Evolutionary conservation across 2,329 filamentous ascomycete genomes (phyloP).

Genomic region (Xylariaceae sp.): DNA sequence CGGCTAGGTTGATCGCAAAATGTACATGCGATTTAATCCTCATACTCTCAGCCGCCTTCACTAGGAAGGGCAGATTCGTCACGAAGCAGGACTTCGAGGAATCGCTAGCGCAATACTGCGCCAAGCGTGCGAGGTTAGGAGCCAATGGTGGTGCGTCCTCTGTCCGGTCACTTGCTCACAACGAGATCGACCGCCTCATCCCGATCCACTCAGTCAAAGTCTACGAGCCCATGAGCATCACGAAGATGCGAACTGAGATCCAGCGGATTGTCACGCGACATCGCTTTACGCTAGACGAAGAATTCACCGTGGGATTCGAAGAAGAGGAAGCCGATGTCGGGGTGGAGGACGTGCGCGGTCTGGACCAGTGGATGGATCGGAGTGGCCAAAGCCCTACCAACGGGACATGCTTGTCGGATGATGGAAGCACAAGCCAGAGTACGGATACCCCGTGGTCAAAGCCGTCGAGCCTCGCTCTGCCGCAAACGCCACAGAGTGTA

Average conservation of each 20-base stretch:
- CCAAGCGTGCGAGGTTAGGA: conserved; percentile 21
- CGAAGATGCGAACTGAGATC: conserved; percentile 28
- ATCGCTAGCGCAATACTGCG: conserved; percentile 24
- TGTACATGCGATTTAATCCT: conserved; percentile 33
- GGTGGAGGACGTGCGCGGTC: conserved; percentile 16
- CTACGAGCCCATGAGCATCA: conserved; percentile 27
- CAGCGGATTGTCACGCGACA: conserved; percentile 22
- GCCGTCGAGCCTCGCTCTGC: conserved; percentile 1
- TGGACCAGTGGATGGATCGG: conserved; percentile 23
- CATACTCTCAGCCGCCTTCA: conserved; percentile 29
- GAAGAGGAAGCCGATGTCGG: conserved; percentile 14
- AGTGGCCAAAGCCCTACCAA: conserved; percentile 13
- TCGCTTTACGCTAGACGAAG: conserved; percentile 27
- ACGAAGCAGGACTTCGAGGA: conserved; percentile 32
- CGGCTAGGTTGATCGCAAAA: conserved; percentile 30
- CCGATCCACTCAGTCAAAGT: conserved; percentile 29
- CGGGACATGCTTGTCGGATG: conserved; percentile 4
- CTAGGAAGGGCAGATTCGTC: conserved; percentile 29
- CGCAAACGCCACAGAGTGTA: conserved; percentile 11
- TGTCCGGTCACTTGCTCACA: conserved; percentile 23
- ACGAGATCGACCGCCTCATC: conserved; percentile 29
- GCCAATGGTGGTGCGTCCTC: conserved; percentile 15
- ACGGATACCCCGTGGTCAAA: conserved; percentile 16
- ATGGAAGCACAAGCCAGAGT: conserved; percentile 10
- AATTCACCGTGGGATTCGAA: conserved; percentile 19